Base-by-base conservation (phyloP, 176 grass and related monocot genomes). In the Carex littledalei region DNA sequence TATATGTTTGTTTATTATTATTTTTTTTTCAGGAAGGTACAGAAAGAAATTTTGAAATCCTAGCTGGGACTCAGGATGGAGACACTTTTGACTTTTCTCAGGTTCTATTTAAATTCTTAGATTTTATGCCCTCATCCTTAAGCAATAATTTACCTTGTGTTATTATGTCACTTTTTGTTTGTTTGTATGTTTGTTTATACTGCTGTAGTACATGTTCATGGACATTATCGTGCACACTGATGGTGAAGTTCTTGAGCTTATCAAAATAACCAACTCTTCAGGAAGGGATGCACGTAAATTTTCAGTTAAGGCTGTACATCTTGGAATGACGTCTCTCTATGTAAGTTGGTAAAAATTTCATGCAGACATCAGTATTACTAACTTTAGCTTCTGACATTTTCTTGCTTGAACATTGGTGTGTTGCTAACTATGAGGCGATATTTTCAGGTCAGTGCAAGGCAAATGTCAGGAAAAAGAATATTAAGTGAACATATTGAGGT, bases 131-230 rank as follows among this genome's bases (percentile, higher is more conserved):
- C 34, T 86, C 88, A 50, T 63, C 8, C 59, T 90, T 34, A 20
- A 85, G 39, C 37, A 49, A 26, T 71, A 26, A 80, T 54, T 3
- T 69, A 8, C 4, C 53, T 35, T 67, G 7, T 83, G 35, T 88
- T 63, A 62, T 69, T 63, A 26, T 90, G 41, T 20, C 11, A 81
- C 67, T 86, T 59, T 32, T n/a, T 78, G 56, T 61, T 89, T 56
- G 74, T 69, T 83, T 68, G 32, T 79, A 88, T 21, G 2, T 49
- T 80, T 43, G 54, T 76, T 85, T 85, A 13, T 81, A 16, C 84
- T 98, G 35, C 87, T 98, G 56, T 52, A 98, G 95, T 98, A 90
- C 84, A 91, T 94, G 70, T 98, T 94, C 84, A 94, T 98, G 95
- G 89, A 84, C 74, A 89, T 94, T 85, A 89, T 89, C 56, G 90